Evolutionary conservation across 129 eudicot species (phyloP).

Genomic region (Chrysanthemum makinoi): DNA sequence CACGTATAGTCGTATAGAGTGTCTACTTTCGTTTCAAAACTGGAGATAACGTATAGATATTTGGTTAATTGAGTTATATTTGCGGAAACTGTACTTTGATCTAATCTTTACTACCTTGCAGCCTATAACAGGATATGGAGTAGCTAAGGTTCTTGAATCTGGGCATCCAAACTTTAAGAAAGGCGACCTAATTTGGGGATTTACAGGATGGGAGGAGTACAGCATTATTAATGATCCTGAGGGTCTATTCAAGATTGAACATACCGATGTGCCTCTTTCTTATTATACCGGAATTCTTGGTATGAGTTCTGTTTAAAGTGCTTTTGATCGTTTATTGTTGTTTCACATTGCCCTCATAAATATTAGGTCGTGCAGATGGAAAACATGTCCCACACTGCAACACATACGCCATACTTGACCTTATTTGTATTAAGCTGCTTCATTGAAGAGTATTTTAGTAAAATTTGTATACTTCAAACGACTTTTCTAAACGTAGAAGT

Average conservation of each 20-base stretch:
- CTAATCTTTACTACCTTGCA: neutral
- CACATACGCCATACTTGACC: no score
- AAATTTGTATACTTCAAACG: no score
- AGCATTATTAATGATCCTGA: conserved; percentile 37
- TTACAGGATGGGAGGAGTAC: conserved; percentile 71
- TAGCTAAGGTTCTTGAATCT: conserved; percentile 57
- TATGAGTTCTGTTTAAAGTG: conserved; percentile 29
- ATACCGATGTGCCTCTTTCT: conserved; percentile 62
- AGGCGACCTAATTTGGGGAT: conserved; percentile 65
- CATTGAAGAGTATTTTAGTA: no score
- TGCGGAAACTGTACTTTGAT: neutral
- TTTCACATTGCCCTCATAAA: no score
- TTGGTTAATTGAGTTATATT: neutral
- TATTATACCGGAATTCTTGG: conserved; percentile 79
- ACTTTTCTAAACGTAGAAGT: no score
- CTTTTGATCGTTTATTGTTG: no score
- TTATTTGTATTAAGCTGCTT: no score
- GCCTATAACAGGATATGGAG: conserved; percentile 60
- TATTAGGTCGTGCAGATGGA: neutral
- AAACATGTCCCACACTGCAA: no score
- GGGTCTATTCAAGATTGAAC: conserved; percentile 42
- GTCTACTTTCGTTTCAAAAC: no score
- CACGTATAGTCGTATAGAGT: no score
- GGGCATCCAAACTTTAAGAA: conserved; percentile 50
- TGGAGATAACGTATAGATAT: neutral